phyloP scores from a whole-genome alignment of 345 rosid genomes.

The Angophora floribunda region DNA sequence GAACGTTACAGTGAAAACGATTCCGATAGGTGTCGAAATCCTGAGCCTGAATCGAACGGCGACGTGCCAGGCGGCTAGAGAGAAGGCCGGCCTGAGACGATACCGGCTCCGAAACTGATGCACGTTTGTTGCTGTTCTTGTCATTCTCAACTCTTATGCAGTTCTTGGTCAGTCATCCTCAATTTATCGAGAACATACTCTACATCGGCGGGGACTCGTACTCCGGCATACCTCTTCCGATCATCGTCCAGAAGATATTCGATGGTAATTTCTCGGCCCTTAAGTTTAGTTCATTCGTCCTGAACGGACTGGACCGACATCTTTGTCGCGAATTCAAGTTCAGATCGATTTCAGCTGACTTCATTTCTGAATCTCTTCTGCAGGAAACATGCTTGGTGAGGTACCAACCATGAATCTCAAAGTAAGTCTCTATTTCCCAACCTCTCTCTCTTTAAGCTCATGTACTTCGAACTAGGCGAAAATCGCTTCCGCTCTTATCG shows the following conservation, averaged over 20 bases:
- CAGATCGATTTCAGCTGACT: neutral
- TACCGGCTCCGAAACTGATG: neutral
- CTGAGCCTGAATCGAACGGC: neutral
- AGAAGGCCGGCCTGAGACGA: neutral
- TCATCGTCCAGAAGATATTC: slow-evolving; percentile 10
- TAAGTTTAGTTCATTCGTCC: neutral
- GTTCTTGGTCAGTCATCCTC: slow-evolving; percentile 16
- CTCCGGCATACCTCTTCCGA: slow-evolving; percentile 25
- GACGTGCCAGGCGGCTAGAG: neutral
- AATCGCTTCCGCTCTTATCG: neutral
- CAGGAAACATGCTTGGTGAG: slow-evolving; percentile 8
- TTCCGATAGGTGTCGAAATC: neutral
- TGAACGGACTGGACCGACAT: neutral
- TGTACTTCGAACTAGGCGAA: neutral
- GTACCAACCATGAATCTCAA: slow-evolving; percentile 11
- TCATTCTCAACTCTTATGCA: neutral
- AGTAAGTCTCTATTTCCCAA: neutral
- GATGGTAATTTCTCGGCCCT: slow-evolving; percentile 4
- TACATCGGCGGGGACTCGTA: slow-evolving; percentile 33
- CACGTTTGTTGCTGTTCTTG: neutral
- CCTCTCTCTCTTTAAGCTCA: neutral
- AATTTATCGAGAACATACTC: slow-evolving; percentile 6
- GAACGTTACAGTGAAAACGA: neutral
- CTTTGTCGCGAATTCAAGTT: neutral
- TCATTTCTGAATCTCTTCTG: neutral